Base-by-base conservation (phyloP, 139 green algal species). In the Coelastrella sp. region DNA sequence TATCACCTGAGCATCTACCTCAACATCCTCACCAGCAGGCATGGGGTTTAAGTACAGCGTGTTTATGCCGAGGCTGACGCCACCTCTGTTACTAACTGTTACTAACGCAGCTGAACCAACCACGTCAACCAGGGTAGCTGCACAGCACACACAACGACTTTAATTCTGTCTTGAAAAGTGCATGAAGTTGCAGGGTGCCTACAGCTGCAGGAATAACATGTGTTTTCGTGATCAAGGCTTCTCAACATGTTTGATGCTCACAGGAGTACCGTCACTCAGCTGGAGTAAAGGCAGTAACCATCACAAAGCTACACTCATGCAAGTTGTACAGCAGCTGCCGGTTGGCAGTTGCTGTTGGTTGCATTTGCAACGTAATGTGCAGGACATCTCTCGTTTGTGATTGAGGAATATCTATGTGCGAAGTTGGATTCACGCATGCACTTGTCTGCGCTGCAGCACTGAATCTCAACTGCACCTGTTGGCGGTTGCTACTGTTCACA, bases 71-170 rank as follows among this genome's bases (percentile, higher is more conserved):
- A 91, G 80, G 65, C 80, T 88, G 58, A 91, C 88, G 24, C 88
- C 88, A 7, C 80, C 70, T 17, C 65, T 68, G 81, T 85, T 57
- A 15, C 58, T 79, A 7, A 59, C 22, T 15, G 88, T 88, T 8
- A 84, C 56, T 19, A 91, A 68, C 8, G 81, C 88, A 15, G 81
- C 80, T 19, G 60, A 78, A 59, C 80, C 80, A 20, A 88, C 65
- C 9, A 91, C 88, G n/a, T 91, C 88, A n/a, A 91, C 87, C 24
- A 91, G 65, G 7, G 78, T 91, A 58, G 87, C 87, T 91, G 78
- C 58, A 58, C 10, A 25, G 25, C 20, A 27, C 17, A 78, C n/a
- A n/a, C n/a, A n/a, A n/a, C n/a, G n/a, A n/a, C n/a, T n/a, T n/a
- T n/a, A n/a, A n/a, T n/a, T n/a, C n/a, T n/a, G n/a, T n/a, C n/a